Base-by-base conservation (phyloP, 1,284 basidiomycete genomes). In the Stereum hirsutum region DNA sequence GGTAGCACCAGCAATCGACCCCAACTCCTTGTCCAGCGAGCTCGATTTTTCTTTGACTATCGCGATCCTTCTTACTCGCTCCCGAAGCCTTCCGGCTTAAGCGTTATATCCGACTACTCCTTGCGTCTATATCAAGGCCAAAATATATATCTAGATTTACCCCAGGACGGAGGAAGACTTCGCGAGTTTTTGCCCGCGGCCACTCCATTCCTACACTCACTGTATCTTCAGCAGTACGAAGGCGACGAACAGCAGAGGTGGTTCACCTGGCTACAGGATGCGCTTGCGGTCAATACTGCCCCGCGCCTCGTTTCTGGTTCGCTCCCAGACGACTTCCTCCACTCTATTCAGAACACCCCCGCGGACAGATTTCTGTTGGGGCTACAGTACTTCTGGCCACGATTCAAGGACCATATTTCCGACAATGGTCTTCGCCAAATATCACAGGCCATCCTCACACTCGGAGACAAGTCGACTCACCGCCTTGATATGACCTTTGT, bases 21-120 rank as follows among this genome's bases (percentile, higher is more conserved):
- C 23, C 20, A 27, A 4, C 42, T 43, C 14, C 17, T n/a, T n/a
- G n/a, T 52, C 23, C 4, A 27, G 12, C 42, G 51, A n/a, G 50
- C 50, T 2, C 31, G 42, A 20, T 52, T 52, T 35, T 52, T 52
- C 39, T 52, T 51, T 23, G 43, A 39, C 15, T 28, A 52, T 28
- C 50, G 50, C 6, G 37, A 45, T 23, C 42, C 43, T 19, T 2
- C 49, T 7, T 50, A n/a, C n/a, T n/a, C 48, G 36, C 11, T 50
- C n/a, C n/a, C n/a, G n/a, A 14, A 46, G 46, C 31, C 21, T 46
- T n/a, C 26, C 34, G 8, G 41, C 25, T n/a, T n/a, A n/a, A n/a
- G n/a, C n/a, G n/a, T n/a, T n/a, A n/a, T n/a, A n/a, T n/a, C n/a
- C n/a, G n/a, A n/a, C n/a, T n/a, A n/a, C n/a, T n/a, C n/a, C n/a